These are phyloP conservation scores for Pseudogymnoascus sp. DNA, from an alignment of 2,329 filamentous ascomycete species.

Conservation along the genomic window DNA sequence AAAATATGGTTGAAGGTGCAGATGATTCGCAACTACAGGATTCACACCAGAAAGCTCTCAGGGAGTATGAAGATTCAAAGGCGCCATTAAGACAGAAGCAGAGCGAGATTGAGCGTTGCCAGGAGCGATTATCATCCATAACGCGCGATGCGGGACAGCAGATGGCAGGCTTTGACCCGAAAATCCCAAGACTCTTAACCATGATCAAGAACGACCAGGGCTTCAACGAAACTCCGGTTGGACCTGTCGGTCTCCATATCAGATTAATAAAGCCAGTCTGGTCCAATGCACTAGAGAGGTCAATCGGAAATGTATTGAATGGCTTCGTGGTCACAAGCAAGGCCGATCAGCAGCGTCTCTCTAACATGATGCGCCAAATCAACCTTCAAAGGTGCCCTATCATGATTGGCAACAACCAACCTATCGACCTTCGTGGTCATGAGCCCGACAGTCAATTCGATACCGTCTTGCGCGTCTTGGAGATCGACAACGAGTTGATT, in stretches of 20 bases:
- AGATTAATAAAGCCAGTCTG: slow-evolving; percentile 72
- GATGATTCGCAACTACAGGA: slow-evolving; percentile 31
- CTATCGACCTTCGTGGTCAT: slow-evolving; percentile 53
- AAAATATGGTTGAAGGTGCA: slow-evolving; percentile 36
- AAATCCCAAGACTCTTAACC: slow-evolving; percentile 56
- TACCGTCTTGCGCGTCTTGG: slow-evolving; percentile 73
- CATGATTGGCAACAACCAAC: slow-evolving; percentile 53
- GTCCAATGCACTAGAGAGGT: slow-evolving; percentile 73
- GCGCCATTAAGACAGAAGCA: slow-evolving; percentile 37
- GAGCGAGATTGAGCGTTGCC: slow-evolving; percentile 46
- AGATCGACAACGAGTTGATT: slow-evolving; percentile 73
- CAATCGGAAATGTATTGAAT: slow-evolving; percentile 61
- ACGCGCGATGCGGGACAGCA: slow-evolving; percentile 50
- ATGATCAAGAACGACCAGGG: slow-evolving; percentile 62
- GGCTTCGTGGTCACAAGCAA: slow-evolving; percentile 78
- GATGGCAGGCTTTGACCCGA: slow-evolving; percentile 56
- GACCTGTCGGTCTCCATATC: slow-evolving; percentile 74
- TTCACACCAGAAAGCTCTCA: slow-evolving; percentile 29
- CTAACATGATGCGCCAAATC: slow-evolving; percentile 53
- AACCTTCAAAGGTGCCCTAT: slow-evolving; percentile 47
- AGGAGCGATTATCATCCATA: slow-evolving; percentile 45
- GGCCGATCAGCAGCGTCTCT: slow-evolving; percentile 64
- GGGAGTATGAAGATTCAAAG: slow-evolving; percentile 28
- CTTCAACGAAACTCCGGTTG: slow-evolving; percentile 68
- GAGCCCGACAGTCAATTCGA: slow-evolving; percentile 68